Percentiles rank a stretch among this genome's conserved stretches.
These are phyloP conservation scores for Penicillium aurantiogriseum DNA, from an alignment of 2,329 filamentous ascomycete species.

Conservation along the genomic window DNA sequence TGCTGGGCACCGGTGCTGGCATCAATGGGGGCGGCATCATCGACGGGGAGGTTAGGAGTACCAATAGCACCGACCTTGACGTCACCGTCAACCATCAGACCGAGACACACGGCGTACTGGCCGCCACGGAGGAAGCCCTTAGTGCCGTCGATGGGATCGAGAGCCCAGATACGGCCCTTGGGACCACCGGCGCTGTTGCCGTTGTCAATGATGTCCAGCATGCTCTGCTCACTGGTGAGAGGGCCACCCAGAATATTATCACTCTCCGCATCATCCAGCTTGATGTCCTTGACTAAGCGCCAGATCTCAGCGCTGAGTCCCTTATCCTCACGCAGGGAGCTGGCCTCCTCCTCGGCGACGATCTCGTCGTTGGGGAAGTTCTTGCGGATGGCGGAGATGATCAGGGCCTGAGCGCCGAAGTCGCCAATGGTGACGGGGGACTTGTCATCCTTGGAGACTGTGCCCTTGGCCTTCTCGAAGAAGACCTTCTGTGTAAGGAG, in stretches of 20 bases:
- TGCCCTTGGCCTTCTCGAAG: slow-evolving; percentile 89
- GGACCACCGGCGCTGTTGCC: slow-evolving; percentile 47
- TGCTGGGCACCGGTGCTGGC: slow-evolving; percentile 72
- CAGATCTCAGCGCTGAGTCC: slow-evolving; percentile 74
- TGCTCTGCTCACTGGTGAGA: slow-evolving; percentile 61
- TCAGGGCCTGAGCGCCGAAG: slow-evolving; percentile 94
- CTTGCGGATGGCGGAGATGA: slow-evolving; percentile 83
- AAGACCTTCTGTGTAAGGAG: slow-evolving; percentile 75
- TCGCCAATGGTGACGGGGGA: slow-evolving; percentile 97
- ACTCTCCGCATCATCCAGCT: slow-evolving; percentile 64
- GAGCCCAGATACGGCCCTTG: slow-evolving; percentile 75
- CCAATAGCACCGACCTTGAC: slow-evolving; percentile 93
- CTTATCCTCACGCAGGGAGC: slow-evolving; percentile 69
- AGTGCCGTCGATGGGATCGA: slow-evolving; percentile 96
- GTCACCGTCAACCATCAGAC: slow-evolving; percentile 85
- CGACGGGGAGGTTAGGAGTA: slow-evolving; percentile 90
- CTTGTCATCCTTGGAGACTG: slow-evolving; percentile 89
- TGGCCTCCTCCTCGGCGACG: slow-evolving; percentile 92
- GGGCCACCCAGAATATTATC: slow-evolving; percentile 69
- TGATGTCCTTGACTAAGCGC: slow-evolving; percentile 72
- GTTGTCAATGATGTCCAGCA: slow-evolving; percentile 59
- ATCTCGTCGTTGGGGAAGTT: slow-evolving; percentile 90
- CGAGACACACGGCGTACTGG: slow-evolving; percentile 95
- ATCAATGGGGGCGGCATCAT: slow-evolving; percentile 70
- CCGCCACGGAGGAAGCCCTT: slow-evolving; percentile 95